Evolutionary conservation across 2,329 filamentous ascomycete species (phyloP).

Genomic region (Botrytis aclada): DNA sequence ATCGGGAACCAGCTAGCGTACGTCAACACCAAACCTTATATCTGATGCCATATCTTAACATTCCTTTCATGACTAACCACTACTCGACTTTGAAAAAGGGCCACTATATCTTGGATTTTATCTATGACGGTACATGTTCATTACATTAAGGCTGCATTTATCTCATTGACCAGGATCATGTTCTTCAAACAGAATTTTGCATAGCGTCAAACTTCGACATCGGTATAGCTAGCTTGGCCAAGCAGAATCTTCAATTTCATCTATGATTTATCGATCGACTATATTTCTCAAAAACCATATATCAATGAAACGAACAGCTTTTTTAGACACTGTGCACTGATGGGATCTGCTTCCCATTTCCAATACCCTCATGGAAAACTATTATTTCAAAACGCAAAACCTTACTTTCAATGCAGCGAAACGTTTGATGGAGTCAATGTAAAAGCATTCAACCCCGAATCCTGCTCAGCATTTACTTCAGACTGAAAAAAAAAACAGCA

Average conservation of each 20-base stretch:
- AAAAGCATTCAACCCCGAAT: neutral
- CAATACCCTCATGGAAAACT: neutral
- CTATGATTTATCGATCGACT: neutral
- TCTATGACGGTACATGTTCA: neutral
- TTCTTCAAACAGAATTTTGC: neutral
- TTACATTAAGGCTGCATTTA: neutral
- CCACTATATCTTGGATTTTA: neutral
- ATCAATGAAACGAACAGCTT: neutral
- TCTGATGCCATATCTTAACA: neutral
- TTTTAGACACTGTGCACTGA: neutral
- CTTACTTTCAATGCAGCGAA: neutral
- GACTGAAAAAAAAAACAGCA: neutral
- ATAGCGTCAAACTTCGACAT: neutral
- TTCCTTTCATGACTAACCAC: fast-evolving
- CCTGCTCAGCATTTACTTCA: neutral
- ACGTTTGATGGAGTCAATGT: neutral
- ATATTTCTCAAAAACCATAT: neutral
- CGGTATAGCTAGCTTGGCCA: neutral
- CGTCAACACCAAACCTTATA: neutral
- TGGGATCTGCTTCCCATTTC: neutral
- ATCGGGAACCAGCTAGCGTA: neutral
- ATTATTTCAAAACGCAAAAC: neutral
- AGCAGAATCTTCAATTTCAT: neutral
- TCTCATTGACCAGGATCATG: neutral
- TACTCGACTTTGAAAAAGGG: neutral